Evolutionary conservation across 75 land plant species (phyloP), one percentile per base, ranked within the genome.

Genomic region (Chamaecyparis obtusa): DNA sequence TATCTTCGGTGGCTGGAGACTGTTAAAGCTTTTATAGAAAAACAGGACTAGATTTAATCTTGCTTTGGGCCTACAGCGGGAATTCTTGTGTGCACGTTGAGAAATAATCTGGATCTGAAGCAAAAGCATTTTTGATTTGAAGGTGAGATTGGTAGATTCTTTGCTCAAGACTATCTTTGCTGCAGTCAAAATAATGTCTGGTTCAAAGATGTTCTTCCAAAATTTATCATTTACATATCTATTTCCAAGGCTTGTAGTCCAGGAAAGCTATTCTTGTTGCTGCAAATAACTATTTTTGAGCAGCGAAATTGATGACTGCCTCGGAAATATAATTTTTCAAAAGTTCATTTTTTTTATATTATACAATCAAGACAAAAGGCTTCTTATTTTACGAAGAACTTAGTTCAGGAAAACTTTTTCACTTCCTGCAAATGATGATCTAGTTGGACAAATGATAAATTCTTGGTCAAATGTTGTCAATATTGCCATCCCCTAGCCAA

Each of bases 1-100:
- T 86, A 75, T 41, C 3, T 92, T 60, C 88, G 85, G 3, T 94
- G 94, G 93, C 44, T 94, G 89, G 85, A 67, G 67, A 89, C 69
- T 43, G 86, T 93, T 15, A 89, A 90, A 71, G 81, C 90, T 39
- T 93, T 84, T 36, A 32, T 94, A 5, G 89, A 91, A 85, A 91
- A 86, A 15, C 85, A 90, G 54, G 71, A 17, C 16, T 10, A 35
- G 6, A 48, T 54, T 44, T 83, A n/a, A n/a, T 60, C 83, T 82
- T 13, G 44, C 83, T 39, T 82, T 44, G 44, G 44, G 24, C 19
- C 19, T 60, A 60, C 67, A 17, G 39, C 39, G 41, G 13, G 13
- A 72, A 30, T 32, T 32, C 75, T 30, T 1, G 32, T 32, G 75
- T 9, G 32, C 35, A 72, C 10, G 35, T 72, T 60, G 67, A 60